Base-by-base conservation (phyloP, 75 land plant species). In the Picea sitchensis region DNA sequence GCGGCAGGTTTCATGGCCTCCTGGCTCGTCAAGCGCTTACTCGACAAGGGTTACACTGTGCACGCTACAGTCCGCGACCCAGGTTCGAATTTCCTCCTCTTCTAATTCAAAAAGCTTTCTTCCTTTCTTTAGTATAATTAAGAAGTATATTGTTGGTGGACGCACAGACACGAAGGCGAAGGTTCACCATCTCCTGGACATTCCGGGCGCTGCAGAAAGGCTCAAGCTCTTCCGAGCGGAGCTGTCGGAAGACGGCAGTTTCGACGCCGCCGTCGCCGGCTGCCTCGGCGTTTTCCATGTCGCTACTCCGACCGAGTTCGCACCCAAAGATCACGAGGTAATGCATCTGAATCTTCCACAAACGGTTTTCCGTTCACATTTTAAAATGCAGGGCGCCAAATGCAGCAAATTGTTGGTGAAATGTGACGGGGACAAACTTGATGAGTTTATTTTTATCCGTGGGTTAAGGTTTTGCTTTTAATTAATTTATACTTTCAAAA, bases 221-320 rank as follows among this genome's bases (percentile, higher is more conserved):
- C 69, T 91, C 23, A 80, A 82, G 76, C 59, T 91, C 41, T 87
- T 85, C 81, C 78, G 64, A 67, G 91, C 91, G 21, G 91, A 91
- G 62, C 72, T 91, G 21, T 75, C 81, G 4, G 80, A 83, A 71
- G 84, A 84, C 18, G 92, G 92, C 31, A 84, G 85, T 81, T 91
- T 89, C 30, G 91, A 91, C 51, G 86, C 85, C 65, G 85, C 88
- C 47, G 86, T 89, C 14, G 76, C 83, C 30, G 88, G 89, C 14
- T 91, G 93, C 59, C 60, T 81, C 26, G 89, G 89, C 32, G 87
- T 89, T 8, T 85, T 89, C 63, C 93, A 91, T 75, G 87, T 87
- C 13, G 91, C 91, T 23, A 83, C 88, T 74, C 82, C 91, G n/a
- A 87, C 86, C 81, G 84, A 80, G 21, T 79, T 88, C 61, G 34